A percentile compares a stretch with the other conserved stretches of the same genome.
These are phyloP conservation scores for Paraphysoderma sedebokerense DNA, from an alignment of 371 early-diverging fungal genomes.

Conservation along the genomic window DNA sequence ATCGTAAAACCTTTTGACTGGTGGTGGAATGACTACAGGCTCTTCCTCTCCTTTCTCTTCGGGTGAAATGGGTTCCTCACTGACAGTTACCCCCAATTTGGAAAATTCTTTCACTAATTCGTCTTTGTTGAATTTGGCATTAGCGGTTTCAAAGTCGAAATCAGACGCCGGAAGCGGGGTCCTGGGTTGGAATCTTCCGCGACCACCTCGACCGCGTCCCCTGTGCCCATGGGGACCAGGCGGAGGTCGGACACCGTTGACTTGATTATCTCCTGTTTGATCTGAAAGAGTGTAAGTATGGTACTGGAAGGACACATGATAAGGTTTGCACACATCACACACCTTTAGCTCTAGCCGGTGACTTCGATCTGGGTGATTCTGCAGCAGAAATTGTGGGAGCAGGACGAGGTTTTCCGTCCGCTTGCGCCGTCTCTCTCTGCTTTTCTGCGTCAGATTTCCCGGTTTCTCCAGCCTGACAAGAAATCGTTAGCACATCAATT, in stretches of 20 bases:
- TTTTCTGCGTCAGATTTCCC: no score
- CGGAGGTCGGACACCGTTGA: conserved; percentile 14
- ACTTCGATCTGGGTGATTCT: no score
- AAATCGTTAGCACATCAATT: no score
- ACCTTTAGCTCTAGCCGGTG: no score
- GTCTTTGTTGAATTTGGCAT: conserved; percentile 80
- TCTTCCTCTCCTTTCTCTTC: conserved; percentile 19
- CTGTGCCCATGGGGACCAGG: conserved; percentile 23
- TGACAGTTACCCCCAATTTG: conserved; percentile 7
- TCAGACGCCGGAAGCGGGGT: conserved; percentile 64
- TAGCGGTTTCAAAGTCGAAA: conserved; percentile 85
- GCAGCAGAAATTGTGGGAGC: no score
- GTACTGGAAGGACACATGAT: no score
- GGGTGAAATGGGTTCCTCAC: background rate
- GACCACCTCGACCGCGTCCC: conserved; percentile 19
- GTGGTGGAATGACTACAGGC: conserved; percentile 27
- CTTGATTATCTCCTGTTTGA: conserved; percentile 9
- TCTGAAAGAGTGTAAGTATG: background rate
- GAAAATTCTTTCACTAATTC: conserved; percentile 48
- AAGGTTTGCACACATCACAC: no score
- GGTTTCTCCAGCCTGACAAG: no score
- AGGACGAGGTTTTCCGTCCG: no score
- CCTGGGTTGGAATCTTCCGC: conserved; percentile 17
- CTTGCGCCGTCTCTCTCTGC: no score
- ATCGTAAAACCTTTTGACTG: conserved; percentile 41